Evolutionary conservation across 108 stramenopile genomes (phyloP).

Genomic region (Nitzschia sp.): DNA sequence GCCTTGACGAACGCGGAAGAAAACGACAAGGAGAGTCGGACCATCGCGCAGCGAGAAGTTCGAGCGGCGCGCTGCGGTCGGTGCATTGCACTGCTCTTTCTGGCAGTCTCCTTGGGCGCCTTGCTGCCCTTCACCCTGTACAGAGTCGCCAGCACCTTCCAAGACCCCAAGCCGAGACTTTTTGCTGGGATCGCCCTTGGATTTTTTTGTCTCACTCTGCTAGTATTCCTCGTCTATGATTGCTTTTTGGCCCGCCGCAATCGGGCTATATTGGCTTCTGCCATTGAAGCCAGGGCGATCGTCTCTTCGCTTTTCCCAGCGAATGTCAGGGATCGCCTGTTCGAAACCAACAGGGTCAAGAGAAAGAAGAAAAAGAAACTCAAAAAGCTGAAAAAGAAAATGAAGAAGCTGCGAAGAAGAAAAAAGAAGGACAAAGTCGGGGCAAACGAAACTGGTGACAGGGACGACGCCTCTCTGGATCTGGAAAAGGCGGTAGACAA

Average conservation of each 20-base stretch:
- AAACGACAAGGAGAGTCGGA: neutral
- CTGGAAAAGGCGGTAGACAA: neutral
- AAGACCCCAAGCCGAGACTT: slow-evolving; percentile 1
- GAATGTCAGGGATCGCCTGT: slow-evolving; percentile 11
- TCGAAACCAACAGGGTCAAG: slow-evolving; percentile 12
- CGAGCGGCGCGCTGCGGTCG: neutral
- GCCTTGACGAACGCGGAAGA: neutral
- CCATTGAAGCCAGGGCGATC: slow-evolving; percentile 16
- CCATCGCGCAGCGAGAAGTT: neutral
- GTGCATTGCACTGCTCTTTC: neutral
- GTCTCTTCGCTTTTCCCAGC: slow-evolving; percentile 38
- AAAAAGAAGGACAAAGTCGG: neutral
- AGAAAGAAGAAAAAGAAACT: slow-evolving; percentile 15
- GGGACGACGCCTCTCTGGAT: neutral
- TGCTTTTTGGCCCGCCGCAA: slow-evolving; percentile 8
- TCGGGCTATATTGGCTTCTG: slow-evolving; percentile 2
- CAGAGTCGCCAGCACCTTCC: neutral
- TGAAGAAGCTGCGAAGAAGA: neutral
- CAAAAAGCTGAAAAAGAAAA: neutral
- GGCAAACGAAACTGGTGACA: neutral
- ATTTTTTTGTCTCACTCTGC: neutral
- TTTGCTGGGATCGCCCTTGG: neutral
- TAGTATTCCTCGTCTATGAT: slow-evolving; percentile 3
- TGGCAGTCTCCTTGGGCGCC: neutral
- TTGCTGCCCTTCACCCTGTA: slow-evolving; percentile 1